Evolutionary conservation across 352 stramenopile species (phyloP).

Genomic region (Detonula confervacea): DNA sequence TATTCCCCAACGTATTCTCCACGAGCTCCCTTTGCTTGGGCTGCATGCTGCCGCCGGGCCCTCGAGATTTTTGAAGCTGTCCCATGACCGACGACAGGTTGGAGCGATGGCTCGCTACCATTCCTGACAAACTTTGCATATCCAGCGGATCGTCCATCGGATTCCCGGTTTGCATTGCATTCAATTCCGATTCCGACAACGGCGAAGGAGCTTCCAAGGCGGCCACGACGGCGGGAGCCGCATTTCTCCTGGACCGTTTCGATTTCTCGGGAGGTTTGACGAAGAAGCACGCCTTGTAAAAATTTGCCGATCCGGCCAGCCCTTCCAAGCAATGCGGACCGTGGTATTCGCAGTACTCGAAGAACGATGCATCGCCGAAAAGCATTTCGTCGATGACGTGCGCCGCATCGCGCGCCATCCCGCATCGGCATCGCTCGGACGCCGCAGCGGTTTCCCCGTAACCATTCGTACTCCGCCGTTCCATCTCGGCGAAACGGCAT

Average conservation of each 20-base stretch:
- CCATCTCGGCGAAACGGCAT: slow-evolving; percentile 7
- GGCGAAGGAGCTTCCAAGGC: not conserved
- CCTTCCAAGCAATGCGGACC: slow-evolving; percentile 41
- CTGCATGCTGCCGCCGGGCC: slow-evolving; percentile 22
- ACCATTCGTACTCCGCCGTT: not conserved
- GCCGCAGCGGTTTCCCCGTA: no score
- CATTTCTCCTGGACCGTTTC: slow-evolving; percentile 4
- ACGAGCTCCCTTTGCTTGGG: slow-evolving; percentile 42
- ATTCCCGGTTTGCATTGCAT: slow-evolving; percentile 1
- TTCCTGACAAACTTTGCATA: slow-evolving; percentile 11
- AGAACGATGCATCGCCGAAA: slow-evolving; percentile 29
- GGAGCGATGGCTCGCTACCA: slow-evolving; percentile 17
- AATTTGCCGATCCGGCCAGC: slow-evolving; percentile 35
- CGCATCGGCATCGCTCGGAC: slow-evolving; percentile 12
- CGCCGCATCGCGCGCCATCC: slow-evolving; percentile 23
- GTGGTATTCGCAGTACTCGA: slow-evolving; percentile 51
- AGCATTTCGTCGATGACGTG: slow-evolving; percentile 47
- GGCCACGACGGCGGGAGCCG: no score
- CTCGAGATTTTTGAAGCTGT: slow-evolving; percentile 21
- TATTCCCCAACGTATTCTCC: slow-evolving; percentile 21
- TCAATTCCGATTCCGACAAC: slow-evolving; percentile 11
- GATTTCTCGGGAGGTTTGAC: not conserved
- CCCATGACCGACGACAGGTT: slow-evolving; percentile 19
- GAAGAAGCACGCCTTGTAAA: slow-evolving; percentile 42
- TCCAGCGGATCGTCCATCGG: not conserved